Conservation (phyloP, 2,329 filamentous ascomycete species). For the Colletotrichum sp. region DNA sequence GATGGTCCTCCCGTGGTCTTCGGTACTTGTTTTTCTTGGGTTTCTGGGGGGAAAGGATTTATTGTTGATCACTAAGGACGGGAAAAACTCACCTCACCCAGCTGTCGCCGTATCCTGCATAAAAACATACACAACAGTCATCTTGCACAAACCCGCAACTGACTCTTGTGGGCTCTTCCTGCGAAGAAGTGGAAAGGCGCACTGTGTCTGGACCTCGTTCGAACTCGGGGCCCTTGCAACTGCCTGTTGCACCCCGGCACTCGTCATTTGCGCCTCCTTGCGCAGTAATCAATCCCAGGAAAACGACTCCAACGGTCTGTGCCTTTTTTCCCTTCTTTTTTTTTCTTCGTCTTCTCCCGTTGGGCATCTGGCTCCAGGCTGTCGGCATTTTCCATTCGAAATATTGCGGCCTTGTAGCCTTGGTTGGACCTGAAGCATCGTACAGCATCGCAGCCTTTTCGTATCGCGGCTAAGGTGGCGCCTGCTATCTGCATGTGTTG, state of each 20-base stretch:
- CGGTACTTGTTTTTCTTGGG: not conserved
- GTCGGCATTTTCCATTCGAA: not conserved
- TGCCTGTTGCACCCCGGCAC: not conserved
- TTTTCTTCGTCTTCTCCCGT: not conserved
- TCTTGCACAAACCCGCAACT: not conserved
- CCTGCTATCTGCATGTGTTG: not conserved
- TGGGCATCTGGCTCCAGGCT: not conserved
- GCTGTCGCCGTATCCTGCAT: not conserved
- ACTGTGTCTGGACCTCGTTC: slow-evolving; percentile 11
- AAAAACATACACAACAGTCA: not conserved
- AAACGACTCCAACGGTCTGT: slow-evolving; percentile 9
- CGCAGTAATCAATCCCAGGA: slow-evolving; percentile 8
- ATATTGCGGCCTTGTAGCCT: not conserved
- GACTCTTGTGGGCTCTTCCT: not conserved
- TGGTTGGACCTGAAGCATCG: not conserved
- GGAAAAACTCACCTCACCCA: not conserved
- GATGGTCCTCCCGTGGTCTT: not conserved
- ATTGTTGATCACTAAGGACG: not conserved
- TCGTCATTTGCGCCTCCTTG: slow-evolving; percentile 13
- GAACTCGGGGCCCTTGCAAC: not conserved
- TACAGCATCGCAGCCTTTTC: not conserved
- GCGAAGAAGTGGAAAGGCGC: not conserved
- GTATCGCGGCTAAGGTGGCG: not conserved
- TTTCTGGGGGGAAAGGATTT: not conserved
- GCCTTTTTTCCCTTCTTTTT: not conserved